Evolutionary conservation across 257 asterid genomes (phyloP), one percentile per base, ranked within the genome.

Genomic region (Voacanga thouarsii): DNA sequence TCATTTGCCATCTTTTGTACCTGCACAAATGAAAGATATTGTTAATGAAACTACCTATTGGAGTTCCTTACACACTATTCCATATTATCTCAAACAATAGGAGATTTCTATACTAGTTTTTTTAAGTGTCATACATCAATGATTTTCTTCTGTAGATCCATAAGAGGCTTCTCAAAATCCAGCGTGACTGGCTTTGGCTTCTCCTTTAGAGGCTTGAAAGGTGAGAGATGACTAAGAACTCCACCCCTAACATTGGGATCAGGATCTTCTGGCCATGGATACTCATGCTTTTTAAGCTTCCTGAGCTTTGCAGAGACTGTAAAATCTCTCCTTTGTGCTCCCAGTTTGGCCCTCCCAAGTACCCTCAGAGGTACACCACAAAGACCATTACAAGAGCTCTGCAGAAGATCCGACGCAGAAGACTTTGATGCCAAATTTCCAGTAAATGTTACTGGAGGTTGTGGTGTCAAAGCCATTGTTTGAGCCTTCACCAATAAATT

Each of bases 221-320:
- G 82, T 37, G 98, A 96, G 78, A 96, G 91, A 72, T 89, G 97
- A 67, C 92, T 88, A 51, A 96, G 96, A 80, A 92, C 86, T 80
- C 99, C 98, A 82, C 99, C 99, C 89, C 84, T 89, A 78, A 93
- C 92, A 89, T 88, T 92, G 71, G 84, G 97, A 82, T 93, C 98
- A 50, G 96, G 92, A 80, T 96, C 90, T 78, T 78, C 78, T 37
- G 96, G 90, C 97, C 97, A 92, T 56, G 99, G 98, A 86, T 90
- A 87, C 26, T 92, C 97, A 3, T 87, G 91, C 83, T 89, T 96
- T 44, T 87, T 96, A 73, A 74, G 90, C 86, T 89, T 96, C 86
- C 92, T 82, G 30, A 89, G 70, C 87, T 83, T 87, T 12, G 97
- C 94, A 80, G 85, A 75, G n/a, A 93, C 82, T n/a, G 87, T 49